These are phyloP conservation scores for Suhomyces kilbournensis DNA, from an alignment of 805 yeast genomes.

Conservation along the genomic window DNA sequence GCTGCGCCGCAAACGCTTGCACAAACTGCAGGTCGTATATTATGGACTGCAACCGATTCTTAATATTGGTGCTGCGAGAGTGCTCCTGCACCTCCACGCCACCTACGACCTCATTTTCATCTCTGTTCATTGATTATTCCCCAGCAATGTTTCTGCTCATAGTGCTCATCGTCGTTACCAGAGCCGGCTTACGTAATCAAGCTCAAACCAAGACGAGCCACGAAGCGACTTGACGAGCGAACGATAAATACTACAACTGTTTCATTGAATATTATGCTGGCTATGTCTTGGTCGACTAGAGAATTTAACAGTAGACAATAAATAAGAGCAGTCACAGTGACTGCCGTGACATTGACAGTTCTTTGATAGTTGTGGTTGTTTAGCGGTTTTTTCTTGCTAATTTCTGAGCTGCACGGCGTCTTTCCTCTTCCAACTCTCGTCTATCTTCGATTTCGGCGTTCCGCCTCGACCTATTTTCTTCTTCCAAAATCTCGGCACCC, in stretches of 20 bases:
- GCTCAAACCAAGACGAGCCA: too few relatives aligned
- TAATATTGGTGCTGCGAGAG: constrained; percentile 48
- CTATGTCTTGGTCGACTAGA: background rate
- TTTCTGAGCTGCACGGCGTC: constrained; percentile 30
- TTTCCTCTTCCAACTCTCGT: constrained; percentile 63
- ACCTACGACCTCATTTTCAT: background rate
- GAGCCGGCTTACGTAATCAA: background rate
- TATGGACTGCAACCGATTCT: constrained; percentile 71
- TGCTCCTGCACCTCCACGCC: constrained; percentile 40
- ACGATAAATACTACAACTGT: background rate
- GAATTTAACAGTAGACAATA: background rate
- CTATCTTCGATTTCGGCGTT: constrained; percentile 76
- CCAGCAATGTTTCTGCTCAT: background rate
- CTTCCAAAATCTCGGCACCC: constrained; percentile 82
- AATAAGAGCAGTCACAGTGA: background rate
- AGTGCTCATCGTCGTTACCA: background rate
- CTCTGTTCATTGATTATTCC: background rate
- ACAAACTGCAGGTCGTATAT: constrained; percentile 58
- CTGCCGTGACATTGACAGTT: too few relatives aligned
- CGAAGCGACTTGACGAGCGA: too few relatives aligned
- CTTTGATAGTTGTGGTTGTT: background rate
- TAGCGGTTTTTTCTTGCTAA: background rate
- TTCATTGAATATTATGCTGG: background rate
- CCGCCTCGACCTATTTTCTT: constrained; percentile 67
- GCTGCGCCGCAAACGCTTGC: constrained; percentile 14